A percentile compares a stretch with the other conserved stretches of the same genome.
Evolutionary conservation across 108 stramenopile genomes (phyloP).

Genomic region (Pseudonitzschia delicatissima): DNA sequence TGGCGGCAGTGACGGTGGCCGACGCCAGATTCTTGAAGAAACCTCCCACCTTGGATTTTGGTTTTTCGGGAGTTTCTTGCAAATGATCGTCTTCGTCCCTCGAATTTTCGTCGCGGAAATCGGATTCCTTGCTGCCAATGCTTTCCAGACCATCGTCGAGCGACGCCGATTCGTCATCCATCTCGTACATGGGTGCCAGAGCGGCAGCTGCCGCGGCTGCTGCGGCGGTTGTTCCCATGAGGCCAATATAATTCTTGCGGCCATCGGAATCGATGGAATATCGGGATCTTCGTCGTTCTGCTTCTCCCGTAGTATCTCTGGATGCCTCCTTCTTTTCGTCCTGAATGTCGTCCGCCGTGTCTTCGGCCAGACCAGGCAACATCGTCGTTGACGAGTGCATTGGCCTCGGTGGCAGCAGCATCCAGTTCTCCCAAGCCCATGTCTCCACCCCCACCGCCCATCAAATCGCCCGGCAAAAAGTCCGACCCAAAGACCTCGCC

Average conservation of each 20-base stretch:
- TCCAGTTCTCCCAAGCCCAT: conserved; percentile 10
- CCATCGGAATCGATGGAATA: conserved; percentile 8
- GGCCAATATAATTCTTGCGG: neutral
- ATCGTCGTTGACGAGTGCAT: conserved; percentile 37
- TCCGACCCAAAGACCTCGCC: conserved; percentile 26
- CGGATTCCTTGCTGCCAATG: neutral
- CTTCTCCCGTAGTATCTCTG: neutral
- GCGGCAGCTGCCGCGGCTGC: conserved; percentile 29
- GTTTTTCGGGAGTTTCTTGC: conserved; percentile 19
- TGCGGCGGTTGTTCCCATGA: conserved; percentile 1
- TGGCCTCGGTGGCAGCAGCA: conserved; percentile 31
- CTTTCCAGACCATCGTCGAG: neutral
- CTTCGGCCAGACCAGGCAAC: conserved; percentile 37
- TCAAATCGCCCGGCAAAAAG: conserved; percentile 6
- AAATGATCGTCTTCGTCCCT: conserved; percentile 1
- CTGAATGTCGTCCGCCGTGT: conserved; percentile 33
- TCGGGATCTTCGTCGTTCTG: conserved; percentile 1
- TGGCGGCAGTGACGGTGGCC: conserved; percentile 33
- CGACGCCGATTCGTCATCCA: neutral
- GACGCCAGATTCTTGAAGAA: conserved; percentile 21
- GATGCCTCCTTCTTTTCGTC: conserved; percentile 21
- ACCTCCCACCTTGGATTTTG: conserved; percentile 12
- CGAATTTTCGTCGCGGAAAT: neutral
- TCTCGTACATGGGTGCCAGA: conserved; percentile 1
- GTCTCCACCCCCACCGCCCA: conserved; percentile 15